A percentile compares a stretch with the other conserved stretches of the same genome.
Conservation (phyloP, 352 stramenopile genomes). For the Phytophthora crassamura region DNA sequence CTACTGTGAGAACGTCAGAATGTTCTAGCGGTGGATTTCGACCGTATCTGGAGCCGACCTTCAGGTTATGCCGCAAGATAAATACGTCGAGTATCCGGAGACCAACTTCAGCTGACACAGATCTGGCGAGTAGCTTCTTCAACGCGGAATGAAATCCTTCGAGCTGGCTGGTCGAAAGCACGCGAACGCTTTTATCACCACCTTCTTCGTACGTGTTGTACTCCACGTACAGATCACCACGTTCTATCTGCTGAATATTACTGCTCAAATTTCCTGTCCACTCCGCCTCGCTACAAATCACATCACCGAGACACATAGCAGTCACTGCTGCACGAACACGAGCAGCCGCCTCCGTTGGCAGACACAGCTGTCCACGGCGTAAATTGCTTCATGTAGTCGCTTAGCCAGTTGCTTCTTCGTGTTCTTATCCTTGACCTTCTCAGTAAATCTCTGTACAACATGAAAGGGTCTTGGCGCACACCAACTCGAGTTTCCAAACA, state of each 20-base stretch:
- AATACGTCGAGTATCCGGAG: no score
- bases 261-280: conserved; percentile 1
- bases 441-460: conserved; percentile 13
- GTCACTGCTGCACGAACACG: neutral
- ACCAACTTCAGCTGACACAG: neutral
- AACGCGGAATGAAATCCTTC: conserved; percentile 11
- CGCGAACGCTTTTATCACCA: neutral
- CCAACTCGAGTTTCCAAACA: neutral
- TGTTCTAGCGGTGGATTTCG: no score
- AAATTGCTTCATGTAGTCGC: neutral
- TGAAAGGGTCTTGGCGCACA: conserved; percentile 14
- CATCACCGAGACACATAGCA: neutral
- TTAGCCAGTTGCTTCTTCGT: neutral
- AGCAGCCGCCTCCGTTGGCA: neutral
- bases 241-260: conserved; percentile 4
- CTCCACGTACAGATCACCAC: conserved; percentile 5
- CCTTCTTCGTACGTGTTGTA: conserved; percentile 2
- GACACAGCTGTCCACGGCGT: neutral
- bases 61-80: no score
- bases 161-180: conserved; percentile 8
- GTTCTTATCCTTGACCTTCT: conserved; percentile 14
- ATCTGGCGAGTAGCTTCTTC: neutral
- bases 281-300: conserved; percentile 1
- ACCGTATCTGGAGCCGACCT: no score
- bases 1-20: no score